phyloP scores from a whole-genome alignment of 768 basidiomycete species.

The Podaxis carcinomalis region DNA sequence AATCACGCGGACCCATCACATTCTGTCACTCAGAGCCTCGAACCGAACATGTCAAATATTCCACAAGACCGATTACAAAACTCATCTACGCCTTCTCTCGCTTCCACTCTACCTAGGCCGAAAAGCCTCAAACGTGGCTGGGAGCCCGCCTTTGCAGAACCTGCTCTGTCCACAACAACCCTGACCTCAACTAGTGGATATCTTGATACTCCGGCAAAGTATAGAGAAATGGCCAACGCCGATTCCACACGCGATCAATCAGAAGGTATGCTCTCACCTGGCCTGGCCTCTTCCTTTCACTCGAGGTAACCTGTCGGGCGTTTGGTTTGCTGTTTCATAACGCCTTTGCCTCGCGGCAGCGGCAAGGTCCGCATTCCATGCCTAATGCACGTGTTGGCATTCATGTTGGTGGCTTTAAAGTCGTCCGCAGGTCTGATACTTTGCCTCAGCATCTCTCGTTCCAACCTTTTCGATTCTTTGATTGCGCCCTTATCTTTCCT shows the following conservation, averaged over 20 bases:
- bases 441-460: background rate
- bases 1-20: background rate
- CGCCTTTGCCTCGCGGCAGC: background rate
- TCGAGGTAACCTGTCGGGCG: background rate
- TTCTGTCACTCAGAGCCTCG: slow-evolving; percentile 16
- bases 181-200: slow-evolving; percentile 57
- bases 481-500: slow-evolving; percentile 6
- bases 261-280: background rate
- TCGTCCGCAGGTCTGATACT: background rate
- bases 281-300: background rate
- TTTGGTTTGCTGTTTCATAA: background rate
- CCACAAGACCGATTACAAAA: slow-evolving; percentile 13
- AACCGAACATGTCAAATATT: slow-evolving; percentile 13
- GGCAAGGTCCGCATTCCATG: background rate
- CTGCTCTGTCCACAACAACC: slow-evolving; percentile 47
- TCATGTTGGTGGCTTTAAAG: background rate
- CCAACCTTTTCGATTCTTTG: background rate
- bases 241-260: background rate
- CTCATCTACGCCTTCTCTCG: slow-evolving; percentile 30
- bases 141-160: slow-evolving; percentile 60
- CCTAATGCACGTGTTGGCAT: slow-evolving; percentile 9
- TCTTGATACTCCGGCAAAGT: slow-evolving; percentile 66
- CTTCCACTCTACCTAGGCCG: slow-evolving; percentile 33
- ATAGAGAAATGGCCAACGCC: slow-evolving; percentile 40
- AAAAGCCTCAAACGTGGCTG: slow-evolving; percentile 55